phyloP scores from a whole-genome alignment of 305 asterid genomes.

The Striga hermonthica region DNA sequence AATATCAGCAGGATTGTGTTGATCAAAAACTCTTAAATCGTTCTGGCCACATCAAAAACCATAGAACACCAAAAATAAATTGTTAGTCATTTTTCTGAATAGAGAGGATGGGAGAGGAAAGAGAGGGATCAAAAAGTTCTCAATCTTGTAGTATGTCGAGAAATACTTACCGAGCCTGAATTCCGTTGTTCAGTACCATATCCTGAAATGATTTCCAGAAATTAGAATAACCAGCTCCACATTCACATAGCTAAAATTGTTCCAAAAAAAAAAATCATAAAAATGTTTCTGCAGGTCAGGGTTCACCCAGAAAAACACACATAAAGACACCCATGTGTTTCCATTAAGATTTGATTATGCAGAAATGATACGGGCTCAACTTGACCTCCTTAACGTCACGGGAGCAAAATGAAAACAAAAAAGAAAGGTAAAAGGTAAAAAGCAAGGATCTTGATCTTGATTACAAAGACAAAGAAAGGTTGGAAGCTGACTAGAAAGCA shows the following conservation, averaged over 20 bases:
- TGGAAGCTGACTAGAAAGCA: constrained; percentile 27
- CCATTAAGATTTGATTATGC: background rate
- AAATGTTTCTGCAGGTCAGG: constrained; percentile 15
- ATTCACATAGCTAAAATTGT: constrained; percentile 25
- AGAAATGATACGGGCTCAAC: constrained; percentile 25
- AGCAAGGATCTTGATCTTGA: constrained; percentile 15
- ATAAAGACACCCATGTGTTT: background rate
- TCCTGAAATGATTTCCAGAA: constrained; percentile 44
- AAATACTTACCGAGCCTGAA: constrained; percentile 58
- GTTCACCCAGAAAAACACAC: constrained; percentile 19
- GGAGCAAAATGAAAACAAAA: background rate
- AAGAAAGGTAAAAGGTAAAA: background rate
- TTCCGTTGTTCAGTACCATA: constrained; percentile 45
- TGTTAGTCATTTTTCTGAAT: background rate
- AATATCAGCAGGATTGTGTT: constrained; percentile 36
- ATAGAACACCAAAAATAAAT: constrained; percentile 2
- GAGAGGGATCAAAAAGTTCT: background rate
- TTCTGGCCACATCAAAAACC: constrained; percentile 40
- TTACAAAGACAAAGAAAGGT: constrained; percentile 28
- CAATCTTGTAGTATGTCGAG: background rate
- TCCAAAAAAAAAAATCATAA: constrained; percentile 9
- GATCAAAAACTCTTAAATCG: constrained; percentile 43
- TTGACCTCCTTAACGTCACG: constrained; percentile 15
- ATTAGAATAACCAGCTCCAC: constrained; percentile 27
- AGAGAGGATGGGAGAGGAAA: background rate